A percentile compares a stretch with the other conserved stretches of the same genome.
These are phyloP conservation scores for Tetracentron sinense DNA, from an alignment of 164 flowering plant species.

Conservation along the genomic window DNA sequence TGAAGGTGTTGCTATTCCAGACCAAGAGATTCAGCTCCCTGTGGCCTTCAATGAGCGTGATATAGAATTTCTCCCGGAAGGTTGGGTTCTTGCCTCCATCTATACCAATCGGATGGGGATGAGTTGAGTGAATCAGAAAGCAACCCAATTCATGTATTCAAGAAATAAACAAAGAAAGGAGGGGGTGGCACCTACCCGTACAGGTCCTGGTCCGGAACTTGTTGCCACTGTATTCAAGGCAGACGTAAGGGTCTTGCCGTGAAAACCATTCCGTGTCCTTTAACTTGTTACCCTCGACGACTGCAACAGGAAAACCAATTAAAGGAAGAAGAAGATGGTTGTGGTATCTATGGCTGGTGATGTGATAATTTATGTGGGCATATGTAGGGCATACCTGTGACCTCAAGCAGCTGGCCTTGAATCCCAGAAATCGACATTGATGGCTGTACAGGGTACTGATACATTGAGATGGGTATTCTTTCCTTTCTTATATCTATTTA, in stretches of 20 bases:
- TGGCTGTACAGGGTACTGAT: neutral
- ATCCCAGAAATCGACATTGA: slow-evolving; percentile 59
- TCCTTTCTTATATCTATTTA: no score
- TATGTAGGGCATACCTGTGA: slow-evolving; percentile 49
- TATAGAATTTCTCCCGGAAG: slow-evolving; percentile 79
- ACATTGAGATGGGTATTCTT: neutral
- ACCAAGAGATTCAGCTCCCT: slow-evolving; percentile 58
- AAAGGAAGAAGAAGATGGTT: neutral
- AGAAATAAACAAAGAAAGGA: neutral
- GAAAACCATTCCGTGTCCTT: slow-evolving; percentile 95
- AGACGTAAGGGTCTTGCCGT: slow-evolving; percentile 92
- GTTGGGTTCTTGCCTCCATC: slow-evolving; percentile 84
- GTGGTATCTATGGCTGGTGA: no score
- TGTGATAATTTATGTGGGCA: neutral
- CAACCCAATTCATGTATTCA: neutral
- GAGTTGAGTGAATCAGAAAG: neutral
- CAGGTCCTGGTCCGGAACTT: slow-evolving; percentile 77
- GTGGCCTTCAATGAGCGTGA: slow-evolving; percentile 70
- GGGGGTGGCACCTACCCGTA: slow-evolving; percentile 43
- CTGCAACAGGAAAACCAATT: slow-evolving; percentile 27
- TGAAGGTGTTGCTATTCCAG: slow-evolving; percentile 83
- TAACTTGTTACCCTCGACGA: slow-evolving; percentile 71
- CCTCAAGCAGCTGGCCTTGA: slow-evolving; percentile 83
- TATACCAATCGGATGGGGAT: slow-evolving; percentile 16
- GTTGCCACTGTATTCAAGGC: slow-evolving; percentile 67